Evolutionary conservation across 805 yeast genomes (phyloP).

Genomic region (Suhomyces emberorum): DNA sequence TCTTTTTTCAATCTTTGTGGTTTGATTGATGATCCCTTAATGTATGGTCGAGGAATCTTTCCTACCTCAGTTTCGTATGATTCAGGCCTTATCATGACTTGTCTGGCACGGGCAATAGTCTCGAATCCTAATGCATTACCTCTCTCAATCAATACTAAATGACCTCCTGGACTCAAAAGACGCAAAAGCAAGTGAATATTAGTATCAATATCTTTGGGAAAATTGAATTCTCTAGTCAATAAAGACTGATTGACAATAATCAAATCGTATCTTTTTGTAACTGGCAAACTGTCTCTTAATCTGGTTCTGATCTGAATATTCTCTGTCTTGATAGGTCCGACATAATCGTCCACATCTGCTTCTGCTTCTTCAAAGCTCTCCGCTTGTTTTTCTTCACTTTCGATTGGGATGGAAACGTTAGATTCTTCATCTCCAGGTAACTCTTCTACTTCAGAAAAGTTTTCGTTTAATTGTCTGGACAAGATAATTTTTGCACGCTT

Average conservation of each 20-base stretch:
- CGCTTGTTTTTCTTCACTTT: slow-evolving; percentile 7
- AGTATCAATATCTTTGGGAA: slow-evolving; percentile 72
- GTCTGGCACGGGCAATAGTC: slow-evolving; percentile 84
- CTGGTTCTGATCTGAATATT: slow-evolving; percentile 53
- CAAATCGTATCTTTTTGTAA: slow-evolving; percentile 62
- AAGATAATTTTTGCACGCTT: slow-evolving; percentile 74
- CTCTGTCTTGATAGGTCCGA: slow-evolving; percentile 54
- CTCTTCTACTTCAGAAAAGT: slow-evolving; percentile 16
- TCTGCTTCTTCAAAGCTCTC: slow-evolving; percentile 9
- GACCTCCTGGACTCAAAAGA: slow-evolving; percentile 74
- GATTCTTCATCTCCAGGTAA: slow-evolving; percentile 10
- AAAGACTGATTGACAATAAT: slow-evolving; percentile 82
- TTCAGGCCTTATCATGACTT: slow-evolving; percentile 85
- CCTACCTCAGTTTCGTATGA: slow-evolving; percentile 51
- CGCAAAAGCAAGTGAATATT: slow-evolving; percentile 57
- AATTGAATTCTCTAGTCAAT: slow-evolving; percentile 53
- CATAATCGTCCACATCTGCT: slow-evolving; percentile 18
- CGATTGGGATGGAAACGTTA: slow-evolving; percentile 13
- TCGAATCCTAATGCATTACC: slow-evolving; percentile 92
- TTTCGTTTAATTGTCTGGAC: slow-evolving; percentile 60
- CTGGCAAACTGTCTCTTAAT: slow-evolving; percentile 52
- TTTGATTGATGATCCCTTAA: slow-evolving; percentile 45
- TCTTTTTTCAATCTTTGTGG: slow-evolving; percentile 36
- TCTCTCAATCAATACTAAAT: slow-evolving; percentile 74
- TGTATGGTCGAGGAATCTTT: slow-evolving; percentile 68